Evolutionary conservation across 352 stramenopile genomes (phyloP), one percentile per base, ranked within the genome.

Genomic region (Globisporangium sylvaticum): DNA sequence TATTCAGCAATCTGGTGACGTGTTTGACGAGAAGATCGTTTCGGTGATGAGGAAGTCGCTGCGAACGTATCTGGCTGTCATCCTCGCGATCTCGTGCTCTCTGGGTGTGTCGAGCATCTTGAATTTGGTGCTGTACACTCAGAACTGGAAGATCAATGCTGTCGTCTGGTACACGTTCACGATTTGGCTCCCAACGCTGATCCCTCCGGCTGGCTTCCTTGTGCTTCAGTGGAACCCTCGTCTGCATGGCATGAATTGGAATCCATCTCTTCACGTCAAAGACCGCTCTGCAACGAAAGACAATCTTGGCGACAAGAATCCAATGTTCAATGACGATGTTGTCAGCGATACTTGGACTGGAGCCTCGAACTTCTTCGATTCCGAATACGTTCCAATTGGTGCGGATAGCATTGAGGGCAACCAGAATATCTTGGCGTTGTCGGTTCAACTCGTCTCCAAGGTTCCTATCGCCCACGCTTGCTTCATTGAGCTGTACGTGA

Each of bases 141-240:
- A 81, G 37, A 76, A 87, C 37, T 83, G 72, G 73, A 83, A 62
- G 25, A 84, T 95, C 58, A 87, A 90, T 62, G 74, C 84, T 0
- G 77, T 95, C 29, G 72, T 91, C 15, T 95, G 87, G 87, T 92
- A 94, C 69, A 70, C 83, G 27, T 89, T 94, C 58, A 90, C 79
- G 10, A 81, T 94, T 54, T 95, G 84, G 82, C 72, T 94, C 22
- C 85, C 84, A 24, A 94, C 80, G 14, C 44, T 95, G 18, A 76
- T 94, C 4, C 87, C 87, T 29, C 81, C 85, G 2, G 78, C 87
- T 20, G 87, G 84, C 0, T 95, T 94, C 72, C 71, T 95, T 25
- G 53, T 94, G 9, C 71, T 95, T n/a, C 85, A 94, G 67, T 95
- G 87, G 87, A 95, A 94, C 62, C 81, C 87, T 8, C 78, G 86